Conservation (phyloP, 2,329 filamentous ascomycete species). For the Phaeosphaeriaceae sp. region DNA sequence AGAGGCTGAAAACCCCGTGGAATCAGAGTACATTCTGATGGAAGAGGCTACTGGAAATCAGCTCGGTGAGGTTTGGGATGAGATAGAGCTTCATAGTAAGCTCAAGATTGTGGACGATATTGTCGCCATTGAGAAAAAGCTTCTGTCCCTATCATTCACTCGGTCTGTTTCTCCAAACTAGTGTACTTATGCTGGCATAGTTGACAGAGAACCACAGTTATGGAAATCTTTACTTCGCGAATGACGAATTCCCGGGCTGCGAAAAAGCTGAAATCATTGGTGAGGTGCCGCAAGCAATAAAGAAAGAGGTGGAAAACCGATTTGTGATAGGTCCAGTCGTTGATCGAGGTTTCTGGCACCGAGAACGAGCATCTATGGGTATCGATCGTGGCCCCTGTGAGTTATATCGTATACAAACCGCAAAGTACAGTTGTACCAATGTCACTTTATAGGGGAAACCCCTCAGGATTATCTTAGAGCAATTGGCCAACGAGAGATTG, state of each 20-base stretch:
- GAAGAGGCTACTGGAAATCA: constrained; percentile 40
- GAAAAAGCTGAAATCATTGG: constrained; percentile 34
- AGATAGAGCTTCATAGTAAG: constrained; percentile 32
- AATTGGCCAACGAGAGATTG: constrained; percentile 42
- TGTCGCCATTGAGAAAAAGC: constrained; percentile 46
- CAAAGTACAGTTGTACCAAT: too few species aligned
- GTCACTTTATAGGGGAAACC: constrained; percentile 36
- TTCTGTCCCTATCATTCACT: constrained; percentile 45
- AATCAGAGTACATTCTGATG: constrained; percentile 38
- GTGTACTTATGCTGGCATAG: neutral
- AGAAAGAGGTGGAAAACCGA: constrained; percentile 34
- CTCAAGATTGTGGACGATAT: constrained; percentile 43
- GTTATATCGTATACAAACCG: constrained; percentile 4
- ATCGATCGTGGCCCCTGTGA: constrained; percentile 52
- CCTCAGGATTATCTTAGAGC: constrained; percentile 41
- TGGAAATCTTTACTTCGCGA: constrained; percentile 48
- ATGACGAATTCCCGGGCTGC: constrained; percentile 39
- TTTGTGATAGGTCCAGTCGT: constrained; percentile 50
- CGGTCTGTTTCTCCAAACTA: constrained; percentile 23
- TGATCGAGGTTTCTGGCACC: constrained; percentile 44
- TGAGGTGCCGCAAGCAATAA: constrained; percentile 35
- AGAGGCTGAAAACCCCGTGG: constrained; percentile 20
- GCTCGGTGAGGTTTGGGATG: constrained; percentile 39
- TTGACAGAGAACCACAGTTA: constrained; percentile 35
- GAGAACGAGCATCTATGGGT: constrained; percentile 41